These are phyloP conservation scores for Xylaria telfairii DNA, from an alignment of 495 filamentous ascomycete species.

Conservation along the genomic window DNA sequence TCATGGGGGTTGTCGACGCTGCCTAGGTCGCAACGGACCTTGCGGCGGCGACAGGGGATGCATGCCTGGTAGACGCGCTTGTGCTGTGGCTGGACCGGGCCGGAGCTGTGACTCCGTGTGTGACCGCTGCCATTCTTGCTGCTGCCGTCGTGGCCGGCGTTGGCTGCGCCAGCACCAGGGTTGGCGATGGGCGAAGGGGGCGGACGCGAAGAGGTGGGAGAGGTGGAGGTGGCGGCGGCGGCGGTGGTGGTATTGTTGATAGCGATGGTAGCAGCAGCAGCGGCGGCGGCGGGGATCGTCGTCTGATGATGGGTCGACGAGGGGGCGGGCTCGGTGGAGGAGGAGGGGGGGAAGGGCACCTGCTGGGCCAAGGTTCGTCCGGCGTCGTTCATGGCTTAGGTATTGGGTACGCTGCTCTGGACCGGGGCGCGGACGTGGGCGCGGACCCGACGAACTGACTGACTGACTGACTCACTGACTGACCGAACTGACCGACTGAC, in stretches of 20 bases:
- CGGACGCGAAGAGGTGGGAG: neutral
- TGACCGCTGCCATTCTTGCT: neutral
- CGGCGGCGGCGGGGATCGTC: neutral
- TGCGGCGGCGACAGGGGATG: conserved; percentile 88
- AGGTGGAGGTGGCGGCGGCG: neutral
- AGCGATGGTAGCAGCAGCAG: neutral
- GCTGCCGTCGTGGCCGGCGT: neutral
- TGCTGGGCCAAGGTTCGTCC: conserved; percentile 18
- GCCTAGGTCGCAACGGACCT: conserved; percentile 92
- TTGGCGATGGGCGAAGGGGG: neutral
- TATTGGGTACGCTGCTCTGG: too few species aligned
- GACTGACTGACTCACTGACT: neutral
- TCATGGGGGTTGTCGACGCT: conserved; percentile 94
- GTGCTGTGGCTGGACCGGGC: conserved; percentile 53
- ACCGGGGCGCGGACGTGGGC: neutral
- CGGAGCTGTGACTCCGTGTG: conserved; percentile 25
- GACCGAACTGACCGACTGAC: neutral
- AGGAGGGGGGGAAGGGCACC: conserved; percentile 11
- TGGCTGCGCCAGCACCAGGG: neutral
- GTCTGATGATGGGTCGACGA: conserved; percentile 17
- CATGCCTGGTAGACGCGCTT: conserved; percentile 84
- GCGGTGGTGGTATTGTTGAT: neutral
- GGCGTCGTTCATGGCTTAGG: conserved; percentile 11
- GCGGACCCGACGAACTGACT: neutral
- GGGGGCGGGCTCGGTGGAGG: neutral